Evolutionary conservation across 2,329 filamentous ascomycete species (phyloP).

Genomic region (Davidsoniella australis): DNA sequence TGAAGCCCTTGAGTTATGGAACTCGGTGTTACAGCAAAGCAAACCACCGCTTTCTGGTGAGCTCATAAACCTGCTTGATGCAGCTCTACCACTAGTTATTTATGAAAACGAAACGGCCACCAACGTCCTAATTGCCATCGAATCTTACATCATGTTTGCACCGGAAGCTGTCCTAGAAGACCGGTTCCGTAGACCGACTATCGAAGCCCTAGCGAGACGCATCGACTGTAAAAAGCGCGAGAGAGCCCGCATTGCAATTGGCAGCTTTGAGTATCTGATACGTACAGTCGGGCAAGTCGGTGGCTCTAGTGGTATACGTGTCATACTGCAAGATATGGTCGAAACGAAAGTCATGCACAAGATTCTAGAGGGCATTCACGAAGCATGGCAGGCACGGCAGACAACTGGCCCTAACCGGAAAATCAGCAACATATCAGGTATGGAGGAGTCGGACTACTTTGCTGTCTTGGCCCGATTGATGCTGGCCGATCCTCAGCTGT

Average conservation of each 20-base stretch:
- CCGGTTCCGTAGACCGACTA: slow-evolving; percentile 31
- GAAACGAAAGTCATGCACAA: slow-evolving; percentile 44
- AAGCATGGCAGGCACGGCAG: slow-evolving; percentile 57
- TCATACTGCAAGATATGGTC: slow-evolving; percentile 50
- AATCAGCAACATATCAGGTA: slow-evolving; percentile 49
- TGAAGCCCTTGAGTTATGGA: slow-evolving; percentile 83
- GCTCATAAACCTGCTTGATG: slow-evolving; percentile 44
- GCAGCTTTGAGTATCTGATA: slow-evolving; percentile 48
- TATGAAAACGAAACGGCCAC: slow-evolving; percentile 46
- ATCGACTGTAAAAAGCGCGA: slow-evolving; percentile 39
- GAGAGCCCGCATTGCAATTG: slow-evolving; percentile 37
- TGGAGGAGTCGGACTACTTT: slow-evolving; percentile 74
- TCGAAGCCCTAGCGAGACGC: slow-evolving; percentile 31
- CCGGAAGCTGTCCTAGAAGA: slow-evolving; percentile 48
- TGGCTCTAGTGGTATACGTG: slow-evolving; percentile 39
- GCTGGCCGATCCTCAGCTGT: slow-evolving; percentile 51
- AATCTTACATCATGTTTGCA: slow-evolving; percentile 54
- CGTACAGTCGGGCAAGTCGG: slow-evolving; percentile 45
- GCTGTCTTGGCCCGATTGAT: slow-evolving; percentile 64
- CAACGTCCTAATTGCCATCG: slow-evolving; percentile 45
- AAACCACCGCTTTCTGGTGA: slow-evolving; percentile 42
- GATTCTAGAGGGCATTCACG: slow-evolving; percentile 48
- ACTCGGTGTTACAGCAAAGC: slow-evolving; percentile 51
- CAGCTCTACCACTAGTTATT: slow-evolving; percentile 48
- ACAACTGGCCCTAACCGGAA: slow-evolving; percentile 65